These are phyloP conservation scores for Mycena metata DNA, from an alignment of 768 basidiomycete genomes.

Conservation along the genomic window DNA sequence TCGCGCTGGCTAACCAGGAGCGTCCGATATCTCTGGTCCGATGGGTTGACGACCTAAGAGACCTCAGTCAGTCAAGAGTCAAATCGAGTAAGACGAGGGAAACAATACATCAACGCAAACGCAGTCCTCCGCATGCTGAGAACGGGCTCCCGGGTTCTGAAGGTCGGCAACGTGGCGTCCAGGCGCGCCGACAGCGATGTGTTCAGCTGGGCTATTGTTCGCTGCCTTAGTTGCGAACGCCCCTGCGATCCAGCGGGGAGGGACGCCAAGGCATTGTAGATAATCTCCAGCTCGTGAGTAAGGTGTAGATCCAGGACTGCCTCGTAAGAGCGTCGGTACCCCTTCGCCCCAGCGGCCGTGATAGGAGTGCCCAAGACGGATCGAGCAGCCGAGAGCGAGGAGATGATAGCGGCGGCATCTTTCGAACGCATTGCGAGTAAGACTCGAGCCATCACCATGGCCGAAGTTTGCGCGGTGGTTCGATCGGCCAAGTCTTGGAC, in stretches of 20 bases:
- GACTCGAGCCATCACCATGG: conserved; percentile 82
- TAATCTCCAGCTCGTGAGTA: conserved; percentile 86
- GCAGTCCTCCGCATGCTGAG: conserved; percentile 92
- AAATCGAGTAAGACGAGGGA: conserved; percentile 1
- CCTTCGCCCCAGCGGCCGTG: conserved; percentile 81
- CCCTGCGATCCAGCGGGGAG: conserved; percentile 57
- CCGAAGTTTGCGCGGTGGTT: conserved; percentile 65
- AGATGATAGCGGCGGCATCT: conserved; percentile 58
- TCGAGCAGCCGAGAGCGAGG: conserved; percentile 75
- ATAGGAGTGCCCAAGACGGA: conserved; percentile 83
- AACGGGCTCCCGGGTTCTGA: conserved; percentile 89
- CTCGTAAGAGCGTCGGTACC: conserved; percentile 91
- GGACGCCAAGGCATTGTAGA: conserved; percentile 59
- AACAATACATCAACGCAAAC: conserved; percentile 76
- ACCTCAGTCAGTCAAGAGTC: conserved; percentile 29
- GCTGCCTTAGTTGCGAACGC: conserved; percentile 49
- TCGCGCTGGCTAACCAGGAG: conserved; percentile 94
- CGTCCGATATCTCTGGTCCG: conserved; percentile 74
- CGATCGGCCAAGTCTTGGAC: conserved; percentile 73
- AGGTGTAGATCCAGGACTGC: conserved; percentile 88
- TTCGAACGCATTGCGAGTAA: conserved; percentile 82
- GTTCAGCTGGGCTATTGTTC: conserved; percentile 60
- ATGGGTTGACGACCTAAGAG: conserved; percentile 47
- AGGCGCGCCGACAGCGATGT: conserved; percentile 73
- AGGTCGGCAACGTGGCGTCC: conserved; percentile 85